A percentile compares a stretch with the other conserved stretches of the same genome.
Evolutionary conservation across 2,329 filamentous ascomycete species (phyloP).

Genomic region (Botrytis elliptica): DNA sequence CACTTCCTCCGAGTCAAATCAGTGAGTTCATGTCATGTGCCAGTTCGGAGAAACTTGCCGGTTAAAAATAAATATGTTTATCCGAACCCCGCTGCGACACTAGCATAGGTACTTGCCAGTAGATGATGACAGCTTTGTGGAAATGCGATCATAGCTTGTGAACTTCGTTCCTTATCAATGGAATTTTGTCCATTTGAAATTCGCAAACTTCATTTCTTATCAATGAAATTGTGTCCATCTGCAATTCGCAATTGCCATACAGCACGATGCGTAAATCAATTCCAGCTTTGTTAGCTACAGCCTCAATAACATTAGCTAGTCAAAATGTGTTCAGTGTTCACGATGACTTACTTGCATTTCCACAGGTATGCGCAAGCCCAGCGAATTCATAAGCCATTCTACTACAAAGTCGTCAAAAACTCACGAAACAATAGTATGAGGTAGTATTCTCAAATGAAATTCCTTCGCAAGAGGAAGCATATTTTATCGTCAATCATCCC

Average conservation of each 20-base stretch:
- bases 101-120: too few relatives aligned
- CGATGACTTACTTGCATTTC: slow-evolving; percentile 70
- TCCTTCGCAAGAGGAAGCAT: slow-evolving; percentile 57
- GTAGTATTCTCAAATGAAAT: slow-evolving; percentile 61
- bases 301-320: slow-evolving; percentile 47
- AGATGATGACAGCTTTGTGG: slow-evolving; percentile 21
- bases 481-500: slow-evolving; percentile 44
- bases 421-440: slow-evolving; percentile 53
- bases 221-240: slow-evolving; percentile 9
- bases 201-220: slow-evolving; percentile 20
- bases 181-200: not conserved
- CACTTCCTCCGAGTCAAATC: not conserved
- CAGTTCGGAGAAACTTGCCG: not conserved
- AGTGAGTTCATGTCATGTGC: slow-evolving; percentile 2
- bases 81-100: not conserved
- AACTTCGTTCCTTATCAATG: slow-evolving; percentile 18
- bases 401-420: slow-evolving; percentile 7
- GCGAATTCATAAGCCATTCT: not conserved
- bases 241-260: slow-evolving; percentile 33
- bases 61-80: not conserved
- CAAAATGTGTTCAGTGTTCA: slow-evolving; percentile 66
- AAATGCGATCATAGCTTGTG: slow-evolving; percentile 3
- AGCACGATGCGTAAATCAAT: slow-evolving; percentile 38
- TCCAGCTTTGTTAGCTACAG: slow-evolving; percentile 33
- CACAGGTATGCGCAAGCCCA: slow-evolving; percentile 52